Evolutionary conservation across 2,329 filamentous ascomycete species (phyloP).

Genomic region (Hypomyces perniciosus): DNA sequence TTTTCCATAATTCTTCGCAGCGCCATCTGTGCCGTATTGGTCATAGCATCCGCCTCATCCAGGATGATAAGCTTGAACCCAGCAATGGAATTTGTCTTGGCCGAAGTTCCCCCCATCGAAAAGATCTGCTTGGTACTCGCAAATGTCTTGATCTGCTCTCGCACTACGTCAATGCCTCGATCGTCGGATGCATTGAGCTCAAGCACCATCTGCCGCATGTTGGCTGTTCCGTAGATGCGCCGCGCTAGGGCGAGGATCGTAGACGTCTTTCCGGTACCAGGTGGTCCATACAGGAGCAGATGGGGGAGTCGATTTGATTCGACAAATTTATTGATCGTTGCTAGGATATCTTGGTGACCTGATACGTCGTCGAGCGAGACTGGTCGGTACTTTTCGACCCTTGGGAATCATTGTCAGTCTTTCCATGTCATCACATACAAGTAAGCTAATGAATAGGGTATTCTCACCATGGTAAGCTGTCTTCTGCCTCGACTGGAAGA

Average conservation of each 20-base stretch:
- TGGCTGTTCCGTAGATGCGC: constrained; percentile 83
- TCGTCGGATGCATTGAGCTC: constrained; percentile 98
- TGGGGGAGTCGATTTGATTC: constrained; percentile 91
- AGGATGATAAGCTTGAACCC: constrained; percentile 94
- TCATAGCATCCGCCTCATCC: constrained; percentile 99
- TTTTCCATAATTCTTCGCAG: constrained; percentile 97
- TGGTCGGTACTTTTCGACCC: constrained; percentile 96
- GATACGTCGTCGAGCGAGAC: constrained; percentile 86
- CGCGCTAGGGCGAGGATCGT: constrained; percentile 90
- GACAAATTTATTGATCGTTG: constrained; percentile 96
- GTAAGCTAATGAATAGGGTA: neutral
- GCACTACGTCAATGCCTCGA: constrained; percentile 93
- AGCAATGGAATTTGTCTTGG: constrained; percentile 49
- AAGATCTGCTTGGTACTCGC: constrained; percentile 98
- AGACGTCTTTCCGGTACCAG: constrained; percentile 95
- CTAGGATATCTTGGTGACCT: constrained; percentile 93
- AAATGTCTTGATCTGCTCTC: constrained; percentile 99
- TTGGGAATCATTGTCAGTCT: constrained; percentile 25
- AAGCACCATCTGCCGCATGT: constrained; percentile 97
- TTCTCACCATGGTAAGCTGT: constrained; percentile 80
- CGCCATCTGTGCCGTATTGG: constrained; percentile 97
- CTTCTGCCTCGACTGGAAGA: constrained; percentile 86
- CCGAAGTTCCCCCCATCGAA: constrained; percentile 49
- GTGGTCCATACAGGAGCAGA: constrained; percentile 92
- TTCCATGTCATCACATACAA: too few species aligned